phyloP scores from a whole-genome alignment of 2,329 filamentous ascomycete genomes.

The Sporothrix phasma region DNA sequence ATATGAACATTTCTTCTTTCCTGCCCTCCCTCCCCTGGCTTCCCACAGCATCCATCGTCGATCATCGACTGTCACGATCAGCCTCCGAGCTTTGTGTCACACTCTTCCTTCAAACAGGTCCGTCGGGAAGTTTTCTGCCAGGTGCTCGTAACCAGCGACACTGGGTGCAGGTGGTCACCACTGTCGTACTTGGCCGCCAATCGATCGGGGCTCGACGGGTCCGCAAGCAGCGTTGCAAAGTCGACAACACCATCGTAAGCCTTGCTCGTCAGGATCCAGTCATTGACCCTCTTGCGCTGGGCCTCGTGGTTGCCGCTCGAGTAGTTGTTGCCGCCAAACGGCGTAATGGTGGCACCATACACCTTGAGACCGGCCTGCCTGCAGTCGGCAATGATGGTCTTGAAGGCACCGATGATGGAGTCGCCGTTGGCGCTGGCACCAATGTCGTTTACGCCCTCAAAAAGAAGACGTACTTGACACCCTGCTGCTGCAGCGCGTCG shows the following conservation, averaged over 20 bases:
- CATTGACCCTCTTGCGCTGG: slow-evolving; percentile 48
- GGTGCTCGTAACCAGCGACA: slow-evolving; percentile 45
- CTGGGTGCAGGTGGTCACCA: slow-evolving; percentile 57
- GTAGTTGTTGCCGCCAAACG: slow-evolving; percentile 46
- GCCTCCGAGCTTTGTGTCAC: neutral
- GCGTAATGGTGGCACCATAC: slow-evolving; percentile 57
- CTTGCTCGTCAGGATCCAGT: slow-evolving; percentile 47
- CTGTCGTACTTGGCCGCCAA: slow-evolving; percentile 44
- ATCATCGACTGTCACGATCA: no score
- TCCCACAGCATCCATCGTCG: no score
- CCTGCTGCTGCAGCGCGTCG: slow-evolving; percentile 50
- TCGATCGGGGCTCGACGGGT: slow-evolving; percentile 38
- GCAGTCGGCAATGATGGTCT: slow-evolving; percentile 45
- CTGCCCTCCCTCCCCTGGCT: neutral
- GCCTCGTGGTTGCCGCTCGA: slow-evolving; percentile 43
- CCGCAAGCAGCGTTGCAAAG: slow-evolving; percentile 48
- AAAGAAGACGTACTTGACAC: slow-evolving; percentile 53
- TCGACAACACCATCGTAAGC: slow-evolving; percentile 52
- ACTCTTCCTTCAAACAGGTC: slow-evolving; percentile 38
- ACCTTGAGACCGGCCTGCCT: slow-evolving; percentile 45
- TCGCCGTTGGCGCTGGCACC: slow-evolving; percentile 40
- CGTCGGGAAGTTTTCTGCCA: slow-evolving; percentile 50
- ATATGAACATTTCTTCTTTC: slow-evolving; percentile 8
- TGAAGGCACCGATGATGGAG: slow-evolving; percentile 45
- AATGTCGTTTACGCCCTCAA: slow-evolving; percentile 62